Base-by-base conservation (phyloP, 129 eudicot species). In the Rutidosis leptorrhynchoides region DNA sequence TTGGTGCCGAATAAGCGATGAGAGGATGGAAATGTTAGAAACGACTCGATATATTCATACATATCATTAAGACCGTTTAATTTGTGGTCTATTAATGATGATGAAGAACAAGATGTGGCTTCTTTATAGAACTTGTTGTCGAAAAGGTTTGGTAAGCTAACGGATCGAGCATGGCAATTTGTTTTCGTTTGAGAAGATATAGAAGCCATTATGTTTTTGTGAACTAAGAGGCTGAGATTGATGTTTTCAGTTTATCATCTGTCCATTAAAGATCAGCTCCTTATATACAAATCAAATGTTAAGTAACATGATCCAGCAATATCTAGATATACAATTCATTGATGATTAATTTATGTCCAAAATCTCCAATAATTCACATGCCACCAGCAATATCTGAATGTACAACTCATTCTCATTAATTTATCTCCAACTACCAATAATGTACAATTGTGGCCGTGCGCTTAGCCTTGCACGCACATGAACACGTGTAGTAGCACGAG, bases 91-190 rank as follows among this genome's bases (percentile, higher is more conserved):
- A 72, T n/a, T n/a, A 45, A 51, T 62, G 70, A 62, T 32, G 77
- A 72, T 2, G 69, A 72, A 12, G 49, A 52, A 30, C 35, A 30
- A 16, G 64, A 33, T 26, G 53, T 23, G 64, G 70, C 22, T 23
- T 72, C 63, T 68, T 19, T n/a, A n/a, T n/a, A n/a, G 1, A 40
- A 5, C 16, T 40, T 11, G 5, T 71, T 58, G 26, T 33, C 17
- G 22, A 63, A 64, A 8, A 51, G 21, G 27, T 70, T 51, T 16
- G 70, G 77, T 6, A 35, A 72, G 54, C 77, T 62, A n/a, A 35
- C 37, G 40, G 77, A 72, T 25, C 70, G 62, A 29, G 54, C 55
- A 52, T 53, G 77, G 2, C 20, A 37, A 42, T 12, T 69, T 30
- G 63, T 4, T 33, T 72, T 72, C 24, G 15, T 26, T 40, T n/a